A percentile compares a stretch with the other conserved stretches of the same genome.
These are phyloP conservation scores for Phascolomyces articulosus DNA, from an alignment of 371 early-diverging fungal genomes.

Conservation along the genomic window DNA sequence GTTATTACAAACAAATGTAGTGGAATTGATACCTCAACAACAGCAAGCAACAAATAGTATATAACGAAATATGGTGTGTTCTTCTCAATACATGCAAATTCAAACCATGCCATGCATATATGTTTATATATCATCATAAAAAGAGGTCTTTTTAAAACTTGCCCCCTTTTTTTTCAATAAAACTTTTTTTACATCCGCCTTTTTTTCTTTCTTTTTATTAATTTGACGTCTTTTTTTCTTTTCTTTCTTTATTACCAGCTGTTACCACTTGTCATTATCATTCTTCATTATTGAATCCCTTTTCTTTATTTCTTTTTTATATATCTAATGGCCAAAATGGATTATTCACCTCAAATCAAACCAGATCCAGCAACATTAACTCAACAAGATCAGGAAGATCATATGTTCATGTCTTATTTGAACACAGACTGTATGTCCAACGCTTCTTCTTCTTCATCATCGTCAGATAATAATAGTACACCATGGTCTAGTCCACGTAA, in stretches of 20 bases:
- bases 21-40: too few species aligned
- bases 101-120: background rate
- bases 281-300: too few species aligned
- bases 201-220: too few species aligned
- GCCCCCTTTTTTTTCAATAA: conserved; percentile 3
- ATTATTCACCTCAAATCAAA: conserved; percentile 18
- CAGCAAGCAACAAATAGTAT: background rate
- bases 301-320: conserved; percentile 6
- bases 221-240: conserved; percentile 3
- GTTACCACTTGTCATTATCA: too few species aligned
- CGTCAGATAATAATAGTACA: background rate
- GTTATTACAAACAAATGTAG: conserved; percentile 34
- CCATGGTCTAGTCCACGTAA: conserved; percentile 2
- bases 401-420: conserved; percentile 40
- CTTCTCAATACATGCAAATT: conserved; percentile 1
- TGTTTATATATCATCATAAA: background rate
- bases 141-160: too few species aligned
- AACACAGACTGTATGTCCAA: conserved; percentile 33
- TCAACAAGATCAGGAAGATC: conserved; percentile 35
- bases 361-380: conserved; percentile 22
- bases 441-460: background rate
- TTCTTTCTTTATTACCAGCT: conserved; percentile 3
- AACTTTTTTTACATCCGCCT: conserved; percentile 3
- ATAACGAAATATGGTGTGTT: background rate
- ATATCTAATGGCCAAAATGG: background rate